These are phyloP conservation scores for Thalassiosira ordinaria DNA, from an alignment of 352 stramenopile species.

Conservation along the genomic window DNA sequence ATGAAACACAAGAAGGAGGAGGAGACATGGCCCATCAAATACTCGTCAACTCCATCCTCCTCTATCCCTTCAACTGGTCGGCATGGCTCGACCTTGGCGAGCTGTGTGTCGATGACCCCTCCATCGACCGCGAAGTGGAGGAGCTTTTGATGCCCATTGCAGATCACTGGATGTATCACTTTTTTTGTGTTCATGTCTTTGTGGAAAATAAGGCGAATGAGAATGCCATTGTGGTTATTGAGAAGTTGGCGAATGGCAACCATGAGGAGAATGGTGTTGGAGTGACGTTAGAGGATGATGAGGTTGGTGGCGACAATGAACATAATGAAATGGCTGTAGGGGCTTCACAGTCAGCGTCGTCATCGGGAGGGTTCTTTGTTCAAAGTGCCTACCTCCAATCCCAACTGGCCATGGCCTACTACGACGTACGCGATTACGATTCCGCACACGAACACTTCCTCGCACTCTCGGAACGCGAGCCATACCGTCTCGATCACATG, in stretches of 20 bases:
- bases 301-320: conserved; percentile 3
- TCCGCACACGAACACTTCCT: conserved; percentile 84
- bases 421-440: conserved; percentile 87
- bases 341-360: too few species aligned
- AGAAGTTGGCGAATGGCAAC: conserved; percentile 68
- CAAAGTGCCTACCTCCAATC: conserved; percentile 69
- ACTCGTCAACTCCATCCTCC: conserved; percentile 66
- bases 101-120: conserved; percentile 54
- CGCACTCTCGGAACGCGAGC: conserved; percentile 76
- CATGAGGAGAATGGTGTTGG: conserved; percentile 27
- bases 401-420: conserved; percentile 83
- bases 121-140: conserved; percentile 73
- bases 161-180: conserved; percentile 84
- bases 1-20: neutral
- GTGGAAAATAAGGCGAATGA: conserved; percentile 79
- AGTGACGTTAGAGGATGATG: neutral
- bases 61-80: conserved; percentile 93
- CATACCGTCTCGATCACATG: conserved; percentile 87
- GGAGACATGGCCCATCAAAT: conserved; percentile 62
- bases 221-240: conserved; percentile 66
- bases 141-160: conserved; percentile 61
- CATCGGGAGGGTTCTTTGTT: conserved; percentile 54
- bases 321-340: too few species aligned
- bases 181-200: conserved; percentile 83
- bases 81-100: conserved; percentile 95